A percentile compares a stretch with the other conserved stretches of the same genome.
Evolutionary conservation across 1,139 yeast genomes (phyloP).

Genomic region (Trichomonascaceae sp.): DNA sequence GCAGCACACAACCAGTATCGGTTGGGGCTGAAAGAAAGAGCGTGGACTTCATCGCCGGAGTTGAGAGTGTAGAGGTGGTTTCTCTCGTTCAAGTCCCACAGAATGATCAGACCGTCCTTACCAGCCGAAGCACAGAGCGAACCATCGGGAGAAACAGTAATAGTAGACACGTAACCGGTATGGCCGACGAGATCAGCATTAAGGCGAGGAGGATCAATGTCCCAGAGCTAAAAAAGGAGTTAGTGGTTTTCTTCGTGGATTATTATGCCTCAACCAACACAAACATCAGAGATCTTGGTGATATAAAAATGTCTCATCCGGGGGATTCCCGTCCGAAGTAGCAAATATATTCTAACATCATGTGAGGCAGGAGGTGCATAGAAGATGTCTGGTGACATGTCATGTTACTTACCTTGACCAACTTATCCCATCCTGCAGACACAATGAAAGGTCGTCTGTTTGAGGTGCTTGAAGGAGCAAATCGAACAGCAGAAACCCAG

Average conservation of each 20-base stretch:
- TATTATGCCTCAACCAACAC: neutral
- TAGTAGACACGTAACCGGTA: slow-evolving; percentile 97
- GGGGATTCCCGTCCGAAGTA: slow-evolving; percentile 83
- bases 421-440: slow-evolving; percentile 99
- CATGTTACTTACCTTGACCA: slow-evolving; percentile 86
- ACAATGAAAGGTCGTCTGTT: slow-evolving; percentile 46
- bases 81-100: slow-evolving; percentile 95
- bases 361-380: slow-evolving; percentile 12
- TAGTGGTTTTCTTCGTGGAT: neutral
- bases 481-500: slow-evolving; percentile 99
- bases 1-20: slow-evolving; percentile 99
- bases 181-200: slow-evolving; percentile 98
- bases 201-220: slow-evolving; percentile 76
- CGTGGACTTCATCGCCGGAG: slow-evolving; percentile 96
- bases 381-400: slow-evolving; percentile 13
- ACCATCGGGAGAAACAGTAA: slow-evolving; percentile 99
- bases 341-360: slow-evolving; percentile 67
- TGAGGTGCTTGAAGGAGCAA: slow-evolving; percentile 65
- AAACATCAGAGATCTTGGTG: slow-evolving; percentile 96
- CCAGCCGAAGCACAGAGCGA: slow-evolving; percentile 99
- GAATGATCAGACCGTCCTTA: slow-evolving; percentile 97
- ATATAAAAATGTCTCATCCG: slow-evolving; percentile 93
- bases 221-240: slow-evolving; percentile 70
- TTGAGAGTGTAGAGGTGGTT: slow-evolving; percentile 88
- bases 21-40: slow-evolving; percentile 99